Evolutionary conservation across 768 basidiomycete species (phyloP).

Genomic region (Saitozyma podzolica): DNA sequence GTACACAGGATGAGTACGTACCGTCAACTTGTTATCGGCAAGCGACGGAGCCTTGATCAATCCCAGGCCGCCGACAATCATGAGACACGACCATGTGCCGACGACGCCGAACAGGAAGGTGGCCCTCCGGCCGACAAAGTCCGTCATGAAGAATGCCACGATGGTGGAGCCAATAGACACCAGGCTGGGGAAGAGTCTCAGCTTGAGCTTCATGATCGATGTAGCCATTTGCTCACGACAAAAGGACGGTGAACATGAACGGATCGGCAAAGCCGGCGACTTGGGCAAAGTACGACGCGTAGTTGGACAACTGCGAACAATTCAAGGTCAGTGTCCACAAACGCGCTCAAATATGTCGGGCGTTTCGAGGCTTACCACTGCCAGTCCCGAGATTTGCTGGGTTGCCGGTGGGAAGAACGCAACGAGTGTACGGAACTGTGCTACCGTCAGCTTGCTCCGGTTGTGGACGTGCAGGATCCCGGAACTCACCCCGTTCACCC

Average conservation of each 20-base stretch:
- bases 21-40: no score
- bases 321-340: neutral
- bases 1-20: no score
- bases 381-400: constrained; percentile 36
- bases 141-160: constrained; percentile 28
- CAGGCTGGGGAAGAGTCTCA: constrained; percentile 8
- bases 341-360: no score
- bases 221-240: constrained; percentile 13
- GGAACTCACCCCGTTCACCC: constrained; percentile 30
- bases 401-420: constrained; percentile 34
- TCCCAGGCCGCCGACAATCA: constrained; percentile 34
- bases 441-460: neutral
- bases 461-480: neutral
- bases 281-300: constrained; percentile 34
- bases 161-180: constrained; percentile 26
- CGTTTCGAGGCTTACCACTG: constrained; percentile 17
- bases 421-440: constrained; percentile 35
- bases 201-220: neutral
- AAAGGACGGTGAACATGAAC: constrained; percentile 32
- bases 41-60: neutral
- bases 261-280: constrained; percentile 33
- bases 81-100: constrained; percentile 21
- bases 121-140: constrained; percentile 32
- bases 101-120: constrained; percentile 24
- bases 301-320: constrained; percentile 14